These are phyloP conservation scores for Apiospora hydei DNA, from an alignment of 2,329 filamentous ascomycete species.

Conservation along the genomic window DNA sequence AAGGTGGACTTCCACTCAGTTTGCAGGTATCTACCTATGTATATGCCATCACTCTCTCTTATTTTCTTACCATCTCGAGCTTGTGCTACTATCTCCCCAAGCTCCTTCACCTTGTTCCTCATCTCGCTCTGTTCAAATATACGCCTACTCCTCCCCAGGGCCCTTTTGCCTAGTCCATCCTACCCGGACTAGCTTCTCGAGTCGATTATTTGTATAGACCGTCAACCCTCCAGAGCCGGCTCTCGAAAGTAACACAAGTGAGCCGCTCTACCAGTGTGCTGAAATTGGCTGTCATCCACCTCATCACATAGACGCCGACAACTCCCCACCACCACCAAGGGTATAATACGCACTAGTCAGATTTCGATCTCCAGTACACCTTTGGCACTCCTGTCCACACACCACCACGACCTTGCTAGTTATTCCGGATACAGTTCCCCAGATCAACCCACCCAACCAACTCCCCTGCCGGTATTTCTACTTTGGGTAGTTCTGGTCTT, in stretches of 20 bases:
- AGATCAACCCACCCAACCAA: constrained; percentile 22
- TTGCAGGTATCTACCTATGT: constrained; percentile 3
- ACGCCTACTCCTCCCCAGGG: background rate
- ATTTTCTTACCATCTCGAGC: background rate
- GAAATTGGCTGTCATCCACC: constrained; percentile 20
- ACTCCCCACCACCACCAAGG: constrained; percentile 17
- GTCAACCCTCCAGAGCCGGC: constrained; percentile 1
- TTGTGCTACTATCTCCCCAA: background rate
- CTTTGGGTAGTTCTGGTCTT: constrained; percentile 21
- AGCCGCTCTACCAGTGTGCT: constrained; percentile 11
- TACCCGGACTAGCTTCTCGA: background rate
- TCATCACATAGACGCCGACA: constrained; percentile 21
- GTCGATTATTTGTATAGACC: constrained; percentile 4
- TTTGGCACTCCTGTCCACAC: constrained; percentile 16
- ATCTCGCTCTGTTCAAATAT: constrained; percentile 11
- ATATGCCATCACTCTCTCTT: constrained; percentile 13
- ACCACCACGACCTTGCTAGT: constrained; percentile 20
- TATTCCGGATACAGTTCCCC: constrained; percentile 15
- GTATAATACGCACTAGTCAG: constrained; percentile 17
- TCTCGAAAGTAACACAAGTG: constrained; percentile 7
- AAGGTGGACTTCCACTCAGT: background rate
- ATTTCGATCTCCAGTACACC: constrained; percentile 20
- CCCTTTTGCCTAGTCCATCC: constrained; percentile 9
- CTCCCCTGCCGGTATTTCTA: constrained; percentile 21
- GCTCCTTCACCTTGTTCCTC: background rate